phyloP scores from a whole-genome alignment of 352 stramenopile species.

The Phytophthora kernoviae region DNA sequence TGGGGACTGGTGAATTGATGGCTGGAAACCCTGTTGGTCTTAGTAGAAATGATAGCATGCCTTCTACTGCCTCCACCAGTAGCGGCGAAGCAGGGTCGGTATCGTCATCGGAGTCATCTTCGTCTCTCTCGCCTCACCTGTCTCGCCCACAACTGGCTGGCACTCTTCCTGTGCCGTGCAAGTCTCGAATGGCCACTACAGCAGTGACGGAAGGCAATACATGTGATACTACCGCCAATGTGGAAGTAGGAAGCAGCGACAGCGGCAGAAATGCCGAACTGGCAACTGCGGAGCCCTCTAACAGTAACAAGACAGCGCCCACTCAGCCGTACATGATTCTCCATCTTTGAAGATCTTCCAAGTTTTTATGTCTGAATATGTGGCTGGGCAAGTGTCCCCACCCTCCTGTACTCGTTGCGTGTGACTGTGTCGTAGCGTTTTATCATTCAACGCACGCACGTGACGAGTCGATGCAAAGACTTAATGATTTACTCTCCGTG shows the following conservation, averaged over 20 bases:
- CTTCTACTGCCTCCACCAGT: constrained; percentile 20
- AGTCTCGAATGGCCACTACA: constrained; percentile 5
- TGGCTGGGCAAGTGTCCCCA: constrained; percentile 17
- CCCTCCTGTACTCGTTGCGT: constrained; percentile 24
- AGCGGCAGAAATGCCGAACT: background rate
- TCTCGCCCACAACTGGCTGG: constrained; percentile 13
- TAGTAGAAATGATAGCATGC: constrained; percentile 11
- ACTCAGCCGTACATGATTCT: constrained; percentile 30
- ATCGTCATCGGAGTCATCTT: constrained; percentile 29
- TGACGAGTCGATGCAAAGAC: constrained; percentile 32
- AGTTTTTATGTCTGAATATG: constrained; percentile 26
- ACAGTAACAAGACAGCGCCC: constrained; percentile 10
- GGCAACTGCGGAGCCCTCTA: constrained; percentile 14
- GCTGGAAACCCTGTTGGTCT: constrained; percentile 2
- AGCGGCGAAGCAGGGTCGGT: constrained; percentile 20
- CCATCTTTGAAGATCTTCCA: constrained; percentile 22
- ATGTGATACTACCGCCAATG: constrained; percentile 1
- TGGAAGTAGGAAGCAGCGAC: background rate
- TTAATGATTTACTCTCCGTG: constrained; percentile 27
- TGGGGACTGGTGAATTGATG: constrained; percentile 10
- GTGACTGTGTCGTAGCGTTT: constrained; percentile 13
- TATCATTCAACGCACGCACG: constrained; percentile 6
- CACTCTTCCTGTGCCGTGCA: constrained; percentile 10
- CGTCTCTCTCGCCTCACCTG: constrained; percentile 28
- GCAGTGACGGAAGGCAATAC: background rate